Percentiles rank a stretch among this genome's conserved stretches.
These are phyloP conservation scores for Uncinocarpus reesii DNA, from an alignment of 2,329 filamentous ascomycete species.

Conservation along the genomic window DNA sequence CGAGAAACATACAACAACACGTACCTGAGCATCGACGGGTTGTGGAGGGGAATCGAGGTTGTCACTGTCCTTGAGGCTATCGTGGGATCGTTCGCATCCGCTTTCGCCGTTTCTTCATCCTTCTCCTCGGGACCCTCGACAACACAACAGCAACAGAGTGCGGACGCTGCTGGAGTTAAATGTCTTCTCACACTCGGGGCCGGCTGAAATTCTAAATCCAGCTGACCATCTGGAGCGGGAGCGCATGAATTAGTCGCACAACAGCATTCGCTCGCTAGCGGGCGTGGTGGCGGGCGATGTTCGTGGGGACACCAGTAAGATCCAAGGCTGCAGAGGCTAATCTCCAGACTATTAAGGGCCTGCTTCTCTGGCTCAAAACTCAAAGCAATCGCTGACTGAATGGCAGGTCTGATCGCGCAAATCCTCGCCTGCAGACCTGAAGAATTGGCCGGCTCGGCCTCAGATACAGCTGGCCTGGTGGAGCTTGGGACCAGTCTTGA, in stretches of 20 bases:
- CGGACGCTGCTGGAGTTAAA: conserved; percentile 7
- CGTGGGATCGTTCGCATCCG: background rate
- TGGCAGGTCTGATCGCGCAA: too few species aligned
- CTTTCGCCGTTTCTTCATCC: conserved; percentile 8
- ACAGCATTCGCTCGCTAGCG: background rate
- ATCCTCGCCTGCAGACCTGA: too few species aligned
- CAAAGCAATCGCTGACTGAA: too few species aligned
- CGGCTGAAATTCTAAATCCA: conserved; percentile 4
- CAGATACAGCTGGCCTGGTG: background rate
- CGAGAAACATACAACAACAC: too few species aligned
- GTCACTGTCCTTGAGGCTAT: background rate
- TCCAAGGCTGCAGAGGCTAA: conserved; percentile 3
- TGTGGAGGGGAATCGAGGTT: too few species aligned
- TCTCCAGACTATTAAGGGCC: background rate
- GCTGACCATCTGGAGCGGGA: conserved; percentile 6
- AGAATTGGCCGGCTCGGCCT: background rate
- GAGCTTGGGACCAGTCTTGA: background rate
- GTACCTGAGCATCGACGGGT: too few species aligned
- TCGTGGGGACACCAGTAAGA: conserved; percentile 2
- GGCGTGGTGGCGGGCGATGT: background rate
- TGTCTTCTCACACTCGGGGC: background rate
- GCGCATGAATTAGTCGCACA: background rate
- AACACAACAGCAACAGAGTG: background rate
- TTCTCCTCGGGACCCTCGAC: background rate
- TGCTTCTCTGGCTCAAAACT: background rate